Percentiles rank a stretch among this genome's conserved stretches.
phyloP scores from a whole-genome alignment of 768 basidiomycete species.

The Suillus placidus region DNA sequence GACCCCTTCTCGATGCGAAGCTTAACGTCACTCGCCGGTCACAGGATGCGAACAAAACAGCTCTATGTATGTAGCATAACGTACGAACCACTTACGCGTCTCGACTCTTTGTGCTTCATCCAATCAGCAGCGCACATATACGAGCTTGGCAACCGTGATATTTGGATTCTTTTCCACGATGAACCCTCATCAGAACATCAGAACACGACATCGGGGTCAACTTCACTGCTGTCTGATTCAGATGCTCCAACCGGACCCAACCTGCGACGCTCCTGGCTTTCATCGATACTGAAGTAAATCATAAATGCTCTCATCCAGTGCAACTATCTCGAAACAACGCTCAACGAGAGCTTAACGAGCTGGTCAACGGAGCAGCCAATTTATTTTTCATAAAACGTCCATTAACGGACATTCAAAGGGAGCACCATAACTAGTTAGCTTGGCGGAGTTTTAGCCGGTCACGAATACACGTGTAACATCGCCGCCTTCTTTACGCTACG shows the following conservation, averaged over 20 bases:
- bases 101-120: background rate
- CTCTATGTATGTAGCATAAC: background rate
- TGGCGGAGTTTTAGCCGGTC: background rate
- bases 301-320: too few relatives aligned
- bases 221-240: background rate
- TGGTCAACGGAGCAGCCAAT: background rate
- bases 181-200: background rate
- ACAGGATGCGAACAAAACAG: background rate
- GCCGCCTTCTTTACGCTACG: background rate
- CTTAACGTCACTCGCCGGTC: background rate
- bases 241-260: background rate
- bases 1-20: background rate
- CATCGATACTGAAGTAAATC: background rate
- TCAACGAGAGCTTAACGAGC: background rate
- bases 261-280: background rate
- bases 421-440: background rate
- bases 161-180: background rate
- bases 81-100: background rate
- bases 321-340: background rate
- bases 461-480: conserved; percentile 9
- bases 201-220: background rate
- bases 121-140: background rate
- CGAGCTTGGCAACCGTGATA: background rate
- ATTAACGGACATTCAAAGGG: conserved; percentile 1
- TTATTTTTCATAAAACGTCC: background rate